A percentile compares a stretch with the other conserved stretches of the same genome.
phyloP scores from a whole-genome alignment of 768 basidiomycete genomes.

The Lentinula detonsa region DNA sequence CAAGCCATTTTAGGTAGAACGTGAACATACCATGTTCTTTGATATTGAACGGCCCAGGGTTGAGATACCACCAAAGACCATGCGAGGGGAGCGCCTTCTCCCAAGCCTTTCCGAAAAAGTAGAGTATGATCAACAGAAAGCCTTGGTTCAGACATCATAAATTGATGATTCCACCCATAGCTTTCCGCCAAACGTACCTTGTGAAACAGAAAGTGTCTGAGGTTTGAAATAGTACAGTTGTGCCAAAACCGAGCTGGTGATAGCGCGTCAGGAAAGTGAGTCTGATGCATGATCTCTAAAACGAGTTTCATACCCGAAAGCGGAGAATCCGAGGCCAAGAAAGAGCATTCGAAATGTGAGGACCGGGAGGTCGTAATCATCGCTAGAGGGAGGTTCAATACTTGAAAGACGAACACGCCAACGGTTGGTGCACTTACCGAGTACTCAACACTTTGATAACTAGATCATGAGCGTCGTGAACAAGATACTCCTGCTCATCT shows the following conservation, averaged over 20 bases:
- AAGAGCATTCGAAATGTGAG: slow-evolving; percentile 35
- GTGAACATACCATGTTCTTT: slow-evolving; percentile 10
- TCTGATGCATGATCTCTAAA: background rate
- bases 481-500: slow-evolving; percentile 27
- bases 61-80: slow-evolving; percentile 23
- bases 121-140: slow-evolving; percentile 11
- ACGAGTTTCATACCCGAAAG: slow-evolving; percentile 27
- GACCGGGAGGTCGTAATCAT: slow-evolving; percentile 28
- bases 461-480: slow-evolving; percentile 31
- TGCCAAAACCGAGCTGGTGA: slow-evolving; percentile 20
- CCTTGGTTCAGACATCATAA: slow-evolving; percentile 25
- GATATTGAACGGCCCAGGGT: slow-evolving; percentile 34
- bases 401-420: background rate
- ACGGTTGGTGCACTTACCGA: slow-evolving; percentile 7
- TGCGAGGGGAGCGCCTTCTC: slow-evolving; percentile 6
- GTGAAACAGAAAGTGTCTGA: slow-evolving; percentile 27
- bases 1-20: slow-evolving; percentile 6
- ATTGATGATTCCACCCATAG: slow-evolving; percentile 22
- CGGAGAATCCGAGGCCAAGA: slow-evolving; percentile 32
- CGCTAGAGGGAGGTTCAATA: slow-evolving; percentile 16
- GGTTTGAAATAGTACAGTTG: slow-evolving; percentile 34
- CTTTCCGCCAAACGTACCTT: slow-evolving; percentile 21
- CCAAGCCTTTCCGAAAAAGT: slow-evolving; percentile 16
- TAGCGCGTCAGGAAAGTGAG: background rate
- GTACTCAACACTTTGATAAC: slow-evolving; percentile 27